A percentile compares a stretch with the other conserved stretches of the same genome.
Conservation (phyloP, 441 rosid genomes). For the Euphorbia corollata region DNA sequence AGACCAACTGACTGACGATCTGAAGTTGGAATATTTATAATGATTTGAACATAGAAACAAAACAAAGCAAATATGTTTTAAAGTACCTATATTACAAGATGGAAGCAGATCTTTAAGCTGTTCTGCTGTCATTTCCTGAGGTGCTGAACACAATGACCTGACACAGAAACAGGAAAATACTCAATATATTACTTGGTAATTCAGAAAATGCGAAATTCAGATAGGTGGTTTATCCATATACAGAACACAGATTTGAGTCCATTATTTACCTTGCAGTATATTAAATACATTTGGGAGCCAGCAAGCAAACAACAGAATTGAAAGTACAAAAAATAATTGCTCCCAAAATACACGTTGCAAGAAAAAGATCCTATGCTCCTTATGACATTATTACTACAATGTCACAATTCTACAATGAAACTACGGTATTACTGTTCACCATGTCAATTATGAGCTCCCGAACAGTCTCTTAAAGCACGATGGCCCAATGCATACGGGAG, state of each 20-base stretch:
- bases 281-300: background rate
- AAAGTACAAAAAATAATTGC: background rate
- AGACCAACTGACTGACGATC: background rate
- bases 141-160: constrained; percentile 54
- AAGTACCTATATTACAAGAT: constrained; percentile 47
- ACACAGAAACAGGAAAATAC: constrained; percentile 17
- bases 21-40: background rate
- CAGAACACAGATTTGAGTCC: background rate
- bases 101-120: constrained; percentile 56
- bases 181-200: constrained; percentile 3
- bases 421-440: too few species aligned
- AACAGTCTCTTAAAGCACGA: background rate
- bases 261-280: constrained; percentile 1
- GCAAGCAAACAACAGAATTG: background rate
- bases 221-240: background rate
- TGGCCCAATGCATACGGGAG: background rate
- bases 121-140: constrained; percentile 49
- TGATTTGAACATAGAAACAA: constrained; percentile 11
- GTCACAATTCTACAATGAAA: too few species aligned
- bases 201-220: background rate
- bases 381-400: too few species aligned
- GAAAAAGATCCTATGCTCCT: background rate
- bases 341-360: background rate
- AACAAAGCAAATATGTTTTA: background rate
- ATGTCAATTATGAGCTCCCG: too few species aligned